These are phyloP conservation scores for Anisogramma anomala DNA, from an alignment of 2,329 filamentous ascomycete genomes.

Conservation along the genomic window DNA sequence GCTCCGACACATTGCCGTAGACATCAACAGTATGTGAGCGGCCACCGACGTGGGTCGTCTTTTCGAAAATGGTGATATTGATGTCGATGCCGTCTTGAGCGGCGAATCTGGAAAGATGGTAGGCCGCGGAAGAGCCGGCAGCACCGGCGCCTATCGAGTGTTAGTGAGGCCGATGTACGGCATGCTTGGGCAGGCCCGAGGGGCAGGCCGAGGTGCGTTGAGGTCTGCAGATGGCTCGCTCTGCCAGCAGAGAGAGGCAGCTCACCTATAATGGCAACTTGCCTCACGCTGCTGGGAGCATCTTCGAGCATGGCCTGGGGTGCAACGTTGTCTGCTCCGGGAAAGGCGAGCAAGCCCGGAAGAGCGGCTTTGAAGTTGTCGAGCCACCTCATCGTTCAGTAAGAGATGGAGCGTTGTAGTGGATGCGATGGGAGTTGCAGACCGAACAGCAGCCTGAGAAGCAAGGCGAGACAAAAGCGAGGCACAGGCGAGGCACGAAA, in stretches of 20 bases:
- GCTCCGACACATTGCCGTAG: constrained; percentile 53
- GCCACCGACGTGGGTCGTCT: constrained; percentile 65
- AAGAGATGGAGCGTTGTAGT: not conserved
- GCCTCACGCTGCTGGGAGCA: constrained; percentile 15
- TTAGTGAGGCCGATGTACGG: not conserved
- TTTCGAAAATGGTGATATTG: constrained; percentile 84
- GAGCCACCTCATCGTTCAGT: constrained; percentile 12
- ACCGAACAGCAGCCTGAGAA: too few relatives aligned
- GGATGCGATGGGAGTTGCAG: not conserved
- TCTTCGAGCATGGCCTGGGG: constrained; percentile 9
- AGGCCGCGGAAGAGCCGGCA: constrained; percentile 76
- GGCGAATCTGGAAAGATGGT: constrained; percentile 65
- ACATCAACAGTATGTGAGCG: constrained; percentile 75
- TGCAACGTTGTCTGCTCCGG: not conserved
- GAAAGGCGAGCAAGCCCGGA: constrained; percentile 10
- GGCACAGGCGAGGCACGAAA: too few relatives aligned
- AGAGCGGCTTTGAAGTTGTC: constrained; percentile 11
- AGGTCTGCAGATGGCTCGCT: too few relatives aligned
- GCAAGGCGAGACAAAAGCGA: too few relatives aligned
- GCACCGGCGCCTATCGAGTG: constrained; percentile 64
- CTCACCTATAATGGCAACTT: constrained; percentile 22
- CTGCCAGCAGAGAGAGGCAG: not conserved
- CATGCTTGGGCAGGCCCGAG: too few relatives aligned
- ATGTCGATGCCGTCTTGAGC: constrained; percentile 45
- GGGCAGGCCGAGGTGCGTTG: too few relatives aligned